A percentile compares a stretch with the other conserved stretches of the same genome.
Conservation (phyloP, 2,329 filamentous ascomycete genomes). For the Verticillium klebahnii region DNA sequence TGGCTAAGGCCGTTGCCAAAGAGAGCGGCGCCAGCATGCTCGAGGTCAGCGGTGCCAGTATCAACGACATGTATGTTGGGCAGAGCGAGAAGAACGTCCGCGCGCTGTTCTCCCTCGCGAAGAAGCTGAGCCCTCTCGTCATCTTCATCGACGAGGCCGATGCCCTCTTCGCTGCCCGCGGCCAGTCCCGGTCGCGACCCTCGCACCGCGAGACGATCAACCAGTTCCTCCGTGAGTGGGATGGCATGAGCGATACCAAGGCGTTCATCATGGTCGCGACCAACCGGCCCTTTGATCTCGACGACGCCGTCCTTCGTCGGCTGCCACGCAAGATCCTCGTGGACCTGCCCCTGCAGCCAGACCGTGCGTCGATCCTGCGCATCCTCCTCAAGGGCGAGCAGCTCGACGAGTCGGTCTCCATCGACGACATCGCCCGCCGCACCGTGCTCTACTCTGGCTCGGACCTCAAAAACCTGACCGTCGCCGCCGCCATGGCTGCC, state of each 20-base stretch:
- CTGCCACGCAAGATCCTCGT: conserved; percentile 69
- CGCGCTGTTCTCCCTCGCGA: conserved; percentile 85
- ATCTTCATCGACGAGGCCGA: conserved; percentile 98
- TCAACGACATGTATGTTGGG: conserved; percentile 95
- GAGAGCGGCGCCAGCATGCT: conserved; percentile 69
- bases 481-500: conserved; percentile 73
- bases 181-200: conserved; percentile 58
- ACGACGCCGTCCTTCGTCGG: conserved; percentile 78
- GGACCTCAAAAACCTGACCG: conserved; percentile 77
- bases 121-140: conserved; percentile 85
- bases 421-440: conserved; percentile 57
- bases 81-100: conserved; percentile 95
- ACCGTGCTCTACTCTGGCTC: conserved; percentile 79
- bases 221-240: conserved; percentile 95
- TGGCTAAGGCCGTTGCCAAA: conserved; percentile 65
- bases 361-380: conserved; percentile 63
- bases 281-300: conserved; percentile 90
- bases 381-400: conserved; percentile 68
- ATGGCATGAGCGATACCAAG: conserved; percentile 75
- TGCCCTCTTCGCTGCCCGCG: conserved; percentile 78
- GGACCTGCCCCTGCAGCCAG: conserved; percentile 63
- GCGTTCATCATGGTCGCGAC: conserved; percentile 99
- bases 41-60: conserved; percentile 83
- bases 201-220: conserved; percentile 89
- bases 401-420: conserved; percentile 55